Evolutionary conservation across 139 green algal species (phyloP), one percentile per base, ranked within the genome.

Genomic region (Volvox reticuliferus): DNA sequence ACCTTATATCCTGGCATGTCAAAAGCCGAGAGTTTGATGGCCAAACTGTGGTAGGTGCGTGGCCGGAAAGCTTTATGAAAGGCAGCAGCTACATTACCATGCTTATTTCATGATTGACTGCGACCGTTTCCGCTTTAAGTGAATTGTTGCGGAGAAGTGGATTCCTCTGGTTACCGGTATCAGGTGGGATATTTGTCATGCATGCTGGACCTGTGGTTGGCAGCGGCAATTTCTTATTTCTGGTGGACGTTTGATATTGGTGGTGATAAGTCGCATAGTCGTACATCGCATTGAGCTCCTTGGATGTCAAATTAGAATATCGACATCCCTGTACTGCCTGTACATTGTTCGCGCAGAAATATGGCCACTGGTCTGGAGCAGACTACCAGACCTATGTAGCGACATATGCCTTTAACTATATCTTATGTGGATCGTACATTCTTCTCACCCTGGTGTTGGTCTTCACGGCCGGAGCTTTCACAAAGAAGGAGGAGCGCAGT

Each of bases 351-450:
- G 1, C 76, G 78, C 21, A 65, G 37, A 30, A 36, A 30, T 35
- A 9, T 0, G 30, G 20, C 14, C 32, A 33, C 32, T 84, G 36
- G 36, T 68, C 36, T 26, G 19, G 1, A 5, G 12, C 78, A 26
- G 88, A 76, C 79, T 82, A 77, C 18, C 50, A 82, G 33, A 91
- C 79, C 24, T 91, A 88, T 79, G 1, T 55, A 44, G 65, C 88
- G 18, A 91, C 88, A 21, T 91, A 55, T 50, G 37, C 17, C 18
- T 91, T 87, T 79, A 77, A 35, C 88, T 91, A 91, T 79, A 77
- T 91, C 65, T 67, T 91, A 1, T 44, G 24, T 28, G 88, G 62
- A 28, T 65, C 44, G 16, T 91, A 87, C 79, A 9, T 91, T 22
- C 14, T 88, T 19, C 77, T 80, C 33, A 88, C 87, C 65, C 2